These are phyloP conservation scores for Hymenoscyphus fructigenus DNA, from an alignment of 2,329 filamentous ascomycete species.

Conservation along the genomic window DNA sequence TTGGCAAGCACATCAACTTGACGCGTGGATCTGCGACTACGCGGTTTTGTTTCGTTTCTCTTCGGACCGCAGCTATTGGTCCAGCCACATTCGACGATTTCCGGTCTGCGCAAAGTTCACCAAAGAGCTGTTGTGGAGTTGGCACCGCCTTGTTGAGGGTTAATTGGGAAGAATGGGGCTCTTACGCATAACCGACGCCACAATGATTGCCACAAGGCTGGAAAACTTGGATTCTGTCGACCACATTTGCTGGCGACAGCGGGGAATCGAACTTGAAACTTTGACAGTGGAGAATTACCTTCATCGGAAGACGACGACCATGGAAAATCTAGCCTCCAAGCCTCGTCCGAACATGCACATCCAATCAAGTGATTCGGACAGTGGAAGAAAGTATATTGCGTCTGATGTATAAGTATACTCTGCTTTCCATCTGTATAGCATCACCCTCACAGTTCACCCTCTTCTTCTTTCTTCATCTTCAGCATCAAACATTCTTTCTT, in stretches of 20 bases:
- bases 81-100: background rate
- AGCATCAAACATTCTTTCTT: constrained; percentile 4
- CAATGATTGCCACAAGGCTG: constrained; percentile 1
- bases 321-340: background rate
- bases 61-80: background rate
- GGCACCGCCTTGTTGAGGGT: background rate
- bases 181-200: background rate
- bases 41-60: constrained; percentile 3
- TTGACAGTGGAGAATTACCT: background rate
- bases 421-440: background rate
- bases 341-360: background rate
- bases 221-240: background rate
- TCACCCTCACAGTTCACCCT: constrained; percentile 5
- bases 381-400: background rate
- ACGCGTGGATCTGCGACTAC: background rate
- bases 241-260: background rate
- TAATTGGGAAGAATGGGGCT: constrained; percentile 4
- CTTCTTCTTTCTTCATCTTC: background rate
- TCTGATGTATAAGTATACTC: constrained; percentile 8
- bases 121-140: background rate
- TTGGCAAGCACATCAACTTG: background rate
- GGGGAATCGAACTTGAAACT: background rate
- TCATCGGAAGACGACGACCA: background rate
- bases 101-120: background rate
- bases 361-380: background rate